These are phyloP conservation scores for Abrus pulchellus DNA, from an alignment of 306 rosid genomes.

Conservation along the genomic window DNA sequence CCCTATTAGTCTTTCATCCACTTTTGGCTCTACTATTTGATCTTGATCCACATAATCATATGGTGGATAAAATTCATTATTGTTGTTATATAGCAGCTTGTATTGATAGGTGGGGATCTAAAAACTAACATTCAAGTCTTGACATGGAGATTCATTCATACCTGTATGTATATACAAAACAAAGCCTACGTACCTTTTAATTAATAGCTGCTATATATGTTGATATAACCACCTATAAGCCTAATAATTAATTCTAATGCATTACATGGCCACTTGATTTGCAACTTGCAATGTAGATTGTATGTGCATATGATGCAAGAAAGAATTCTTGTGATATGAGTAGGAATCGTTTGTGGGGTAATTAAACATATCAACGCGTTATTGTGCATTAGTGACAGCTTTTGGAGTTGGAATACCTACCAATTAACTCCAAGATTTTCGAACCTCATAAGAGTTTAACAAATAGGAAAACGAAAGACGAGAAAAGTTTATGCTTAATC, in stretches of 20 bases:
- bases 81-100: not conserved
- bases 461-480: not conserved
- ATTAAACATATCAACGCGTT: conserved; percentile 17
- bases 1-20: not conserved
- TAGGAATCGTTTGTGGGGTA: not conserved
- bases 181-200: conserved; percentile 31
- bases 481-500: not conserved
- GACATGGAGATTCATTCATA: conserved; percentile 24
- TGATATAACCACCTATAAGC: not conserved
- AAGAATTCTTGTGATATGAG: conserved; percentile 1
- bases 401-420: not conserved
- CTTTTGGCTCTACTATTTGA: not conserved
- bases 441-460: not conserved
- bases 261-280: conserved; percentile 7
- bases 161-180: not conserved
- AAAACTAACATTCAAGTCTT: conserved; percentile 31
- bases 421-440: not conserved
- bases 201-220: not conserved
- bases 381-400: not conserved
- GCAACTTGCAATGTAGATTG: conserved; percentile 17
- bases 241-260: not conserved
- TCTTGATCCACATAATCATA: not conserved
- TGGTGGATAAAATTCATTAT: not conserved
- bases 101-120: not conserved
- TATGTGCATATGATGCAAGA: not conserved